Evolutionary conservation across 2,329 filamentous ascomycete species (phyloP).

Genomic region (Xylaria sp.): DNA sequence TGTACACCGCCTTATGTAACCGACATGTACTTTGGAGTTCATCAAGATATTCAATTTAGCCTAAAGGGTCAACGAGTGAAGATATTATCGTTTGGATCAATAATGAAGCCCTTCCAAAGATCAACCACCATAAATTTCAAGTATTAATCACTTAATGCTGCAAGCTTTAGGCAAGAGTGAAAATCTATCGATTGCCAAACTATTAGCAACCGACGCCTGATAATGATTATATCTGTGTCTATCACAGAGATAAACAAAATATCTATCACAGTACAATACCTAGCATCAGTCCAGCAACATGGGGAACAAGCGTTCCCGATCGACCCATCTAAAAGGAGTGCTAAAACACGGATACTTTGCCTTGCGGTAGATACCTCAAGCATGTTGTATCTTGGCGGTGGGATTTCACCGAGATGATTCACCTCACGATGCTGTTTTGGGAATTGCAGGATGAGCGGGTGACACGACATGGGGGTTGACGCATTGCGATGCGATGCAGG

Average conservation of each 20-base stretch:
- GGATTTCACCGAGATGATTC: conserved; percentile 6
- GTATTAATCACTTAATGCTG: too few species aligned
- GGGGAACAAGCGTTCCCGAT: neutral
- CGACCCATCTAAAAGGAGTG: neutral
- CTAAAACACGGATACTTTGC: neutral
- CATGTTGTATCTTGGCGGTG: neutral
- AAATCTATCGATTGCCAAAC: neutral
- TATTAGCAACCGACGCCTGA: neutral
- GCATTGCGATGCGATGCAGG: conserved; percentile 13
- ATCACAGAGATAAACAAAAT: neutral
- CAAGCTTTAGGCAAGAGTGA: neutral
- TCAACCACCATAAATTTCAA: neutral
- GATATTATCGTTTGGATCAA: neutral
- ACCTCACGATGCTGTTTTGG: conserved; percentile 29
- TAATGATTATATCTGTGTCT: neutral
- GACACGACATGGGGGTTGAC: conserved; percentile 4
- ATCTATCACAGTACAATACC: too few species aligned
- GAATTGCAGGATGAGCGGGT: conserved; percentile 16
- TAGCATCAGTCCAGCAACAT: neutral
- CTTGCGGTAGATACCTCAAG: neutral
- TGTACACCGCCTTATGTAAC: neutral
- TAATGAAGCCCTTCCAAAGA: neutral
- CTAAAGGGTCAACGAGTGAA: neutral
- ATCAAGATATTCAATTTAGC: neutral
- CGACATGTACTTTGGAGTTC: neutral